Conservation (phyloP, 352 stramenopile species). For the Pythium vanterpoolii region DNA sequence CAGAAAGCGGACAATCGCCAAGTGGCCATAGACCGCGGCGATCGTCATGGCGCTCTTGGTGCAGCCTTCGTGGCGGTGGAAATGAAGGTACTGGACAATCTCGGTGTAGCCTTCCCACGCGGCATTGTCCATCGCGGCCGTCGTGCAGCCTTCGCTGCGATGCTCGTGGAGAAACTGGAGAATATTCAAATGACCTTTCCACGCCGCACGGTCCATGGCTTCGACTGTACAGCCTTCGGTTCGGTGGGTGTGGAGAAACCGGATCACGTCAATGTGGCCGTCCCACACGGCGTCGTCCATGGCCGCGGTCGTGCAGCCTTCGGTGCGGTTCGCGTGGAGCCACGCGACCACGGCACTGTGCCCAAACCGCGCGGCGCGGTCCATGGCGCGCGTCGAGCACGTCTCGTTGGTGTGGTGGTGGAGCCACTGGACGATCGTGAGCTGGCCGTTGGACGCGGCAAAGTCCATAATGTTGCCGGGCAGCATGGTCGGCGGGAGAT, state of each 20-base stretch:
- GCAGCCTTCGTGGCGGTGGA: slow-evolving; percentile 53
- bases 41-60: slow-evolving; percentile 56
- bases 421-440: slow-evolving; percentile 72
- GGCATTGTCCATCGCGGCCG: slow-evolving; percentile 59
- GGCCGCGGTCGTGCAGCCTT: slow-evolving; percentile 69
- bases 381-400: slow-evolving; percentile 75
- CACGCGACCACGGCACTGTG: slow-evolving; percentile 68
- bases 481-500: slow-evolving; percentile 48
- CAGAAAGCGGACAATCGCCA: slow-evolving; percentile 55
- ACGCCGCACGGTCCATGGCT: slow-evolving; percentile 61
- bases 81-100: slow-evolving; percentile 57
- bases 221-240: slow-evolving; percentile 66
- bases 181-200: slow-evolving; percentile 66
- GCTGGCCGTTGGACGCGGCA: slow-evolving; percentile 60
- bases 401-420: slow-evolving; percentile 59
- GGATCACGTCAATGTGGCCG: slow-evolving; percentile 62
- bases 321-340: slow-evolving; percentile 56
- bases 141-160: slow-evolving; percentile 27
- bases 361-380: slow-evolving; percentile 68
- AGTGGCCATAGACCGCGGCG: slow-evolving; percentile 47
- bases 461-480: slow-evolving; percentile 81
- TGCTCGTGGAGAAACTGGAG: slow-evolving; percentile 63
- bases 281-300: slow-evolving; percentile 71
- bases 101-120: slow-evolving; percentile 52
- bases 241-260: slow-evolving; percentile 60